Conservation (phyloP, 768 basidiomycete species). For the Pleurotus cornucopiae region DNA sequence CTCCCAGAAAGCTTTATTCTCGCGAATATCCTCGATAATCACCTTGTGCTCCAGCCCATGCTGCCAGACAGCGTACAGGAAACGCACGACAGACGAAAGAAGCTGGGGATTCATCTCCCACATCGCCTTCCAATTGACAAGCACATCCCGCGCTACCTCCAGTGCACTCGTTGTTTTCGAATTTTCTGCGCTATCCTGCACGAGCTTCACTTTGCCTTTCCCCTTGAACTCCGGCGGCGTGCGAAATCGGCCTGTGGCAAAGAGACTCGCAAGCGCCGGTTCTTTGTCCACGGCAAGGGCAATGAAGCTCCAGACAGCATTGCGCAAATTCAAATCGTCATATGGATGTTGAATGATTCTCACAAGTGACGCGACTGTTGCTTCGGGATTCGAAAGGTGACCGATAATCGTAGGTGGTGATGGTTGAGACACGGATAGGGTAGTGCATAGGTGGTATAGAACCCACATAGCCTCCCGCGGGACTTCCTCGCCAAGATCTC, state of each 20-base stretch:
- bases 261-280: conserved; percentile 77
- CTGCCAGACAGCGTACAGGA: conserved; percentile 77
- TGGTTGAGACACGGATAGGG: conserved; percentile 55
- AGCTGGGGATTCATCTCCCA: conserved; percentile 79
- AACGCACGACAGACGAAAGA: conserved; percentile 68
- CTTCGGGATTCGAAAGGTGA: conserved; percentile 75
- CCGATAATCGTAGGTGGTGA: conserved; percentile 72
- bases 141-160: conserved; percentile 59
- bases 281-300: conserved; percentile 79
- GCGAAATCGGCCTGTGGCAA: conserved; percentile 71
- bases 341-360: conserved; percentile 76
- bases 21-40: conserved; percentile 50
- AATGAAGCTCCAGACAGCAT: conserved; percentile 82
- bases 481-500: conserved; percentile 55
- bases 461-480: conserved; percentile 66
- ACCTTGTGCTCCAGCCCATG: conserved; percentile 71
- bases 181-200: conserved; percentile 25
- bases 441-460: conserved; percentile 63
- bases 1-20: conserved; percentile 65
- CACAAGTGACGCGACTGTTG: conserved; percentile 61
- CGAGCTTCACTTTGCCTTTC: conserved; percentile 32
- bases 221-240: conserved; percentile 39
- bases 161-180: conserved; percentile 52
- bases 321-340: conserved; percentile 68
- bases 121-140: conserved; percentile 66